Base-by-base conservation (phyloP, 495 filamentous ascomycete species). In the Endocarpon pusillum region DNA sequence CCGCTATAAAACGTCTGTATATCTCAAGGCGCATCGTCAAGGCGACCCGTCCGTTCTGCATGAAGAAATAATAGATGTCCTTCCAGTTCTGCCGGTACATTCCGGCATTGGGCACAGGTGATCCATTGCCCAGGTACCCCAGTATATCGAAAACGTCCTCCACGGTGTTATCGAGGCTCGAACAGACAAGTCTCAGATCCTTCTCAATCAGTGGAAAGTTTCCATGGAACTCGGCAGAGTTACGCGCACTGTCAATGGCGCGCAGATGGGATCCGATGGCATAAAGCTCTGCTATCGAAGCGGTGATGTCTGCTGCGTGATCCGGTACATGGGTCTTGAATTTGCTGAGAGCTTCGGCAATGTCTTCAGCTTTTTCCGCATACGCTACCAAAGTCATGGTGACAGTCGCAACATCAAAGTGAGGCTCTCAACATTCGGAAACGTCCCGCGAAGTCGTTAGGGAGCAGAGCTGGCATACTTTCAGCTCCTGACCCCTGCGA, bases 251-350 rank as follows among this genome's bases (percentile, higher is more conserved):
- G 3, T 65, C 54, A 22, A 77, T 40, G n/a, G 43, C 46, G 3
- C 56, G 60, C 9, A 77, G 49, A 7, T 53, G 54, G 8, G 60
- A 48, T 37, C 64, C 64, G 42, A 72, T 63, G 33, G 55, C 55
- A 48, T 66, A 72, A 16, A 73, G 61, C 36, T 68, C 57, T 21
- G 61, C 55, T 21, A 77, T 67, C 9, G 66, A 48, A 8, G 48
- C 49, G 14, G 68, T 69, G 33, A 77, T 67, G 31, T 70, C 67
- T 5, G 63, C 57, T n/a, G 58, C 42, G 42, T 60, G 47, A 33
- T 69, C 56, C 20, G 67, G 65, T 27, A 75, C 53, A 39, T 58
- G 57, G 21, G 55, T 52, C 22, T 61, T 52, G 45, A 75, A 75
- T 11, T 49, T 39, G 29, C 51, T 49, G 33, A 77, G 58, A 36